phyloP scores from a whole-genome alignment of 2,329 filamentous ascomycete species.

The Onygenales sp. region DNA sequence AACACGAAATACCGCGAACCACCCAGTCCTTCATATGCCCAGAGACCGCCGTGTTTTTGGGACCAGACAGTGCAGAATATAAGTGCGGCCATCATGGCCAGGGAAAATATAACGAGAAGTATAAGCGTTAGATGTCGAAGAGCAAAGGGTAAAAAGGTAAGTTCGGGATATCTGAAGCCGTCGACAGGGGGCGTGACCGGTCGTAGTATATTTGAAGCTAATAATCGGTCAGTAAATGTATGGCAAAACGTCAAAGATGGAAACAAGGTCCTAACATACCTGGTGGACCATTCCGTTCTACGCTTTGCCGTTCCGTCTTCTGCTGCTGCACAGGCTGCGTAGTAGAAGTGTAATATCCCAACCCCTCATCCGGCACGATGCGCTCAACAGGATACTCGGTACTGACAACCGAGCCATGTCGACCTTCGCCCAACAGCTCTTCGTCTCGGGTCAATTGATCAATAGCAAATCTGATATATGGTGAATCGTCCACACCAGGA shows the following conservation, averaged over 20 bases:
- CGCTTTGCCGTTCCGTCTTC: constrained; percentile 11
- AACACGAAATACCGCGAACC: constrained; percentile 75
- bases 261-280: background rate
- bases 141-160: constrained; percentile 63
- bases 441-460: constrained; percentile 73
- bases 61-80: constrained; percentile 66
- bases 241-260: background rate
- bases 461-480: constrained; percentile 82
- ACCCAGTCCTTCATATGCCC: constrained; percentile 58
- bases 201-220: constrained; percentile 37
- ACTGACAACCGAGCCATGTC: constrained; percentile 38
- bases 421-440: constrained; percentile 47
- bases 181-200: constrained; percentile 37
- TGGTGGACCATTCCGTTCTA: constrained; percentile 4
- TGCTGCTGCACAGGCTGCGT: constrained; percentile 24
- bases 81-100: constrained; percentile 63
- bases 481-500: constrained; percentile 72
- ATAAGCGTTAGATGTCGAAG: constrained; percentile 58
- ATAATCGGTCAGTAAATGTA: constrained; percentile 7
- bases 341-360: constrained; percentile 32
- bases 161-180: constrained; percentile 38
- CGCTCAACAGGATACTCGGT: constrained; percentile 42
- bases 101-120: constrained; percentile 50
- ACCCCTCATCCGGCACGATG: constrained; percentile 38
- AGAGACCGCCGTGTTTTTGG: constrained; percentile 52